Percentiles rank a stretch among this genome's conserved stretches.
These are phyloP conservation scores for Chrysanthemum lavandulifolium DNA, from an alignment of 129 eudicot species.

Conservation along the genomic window DNA sequence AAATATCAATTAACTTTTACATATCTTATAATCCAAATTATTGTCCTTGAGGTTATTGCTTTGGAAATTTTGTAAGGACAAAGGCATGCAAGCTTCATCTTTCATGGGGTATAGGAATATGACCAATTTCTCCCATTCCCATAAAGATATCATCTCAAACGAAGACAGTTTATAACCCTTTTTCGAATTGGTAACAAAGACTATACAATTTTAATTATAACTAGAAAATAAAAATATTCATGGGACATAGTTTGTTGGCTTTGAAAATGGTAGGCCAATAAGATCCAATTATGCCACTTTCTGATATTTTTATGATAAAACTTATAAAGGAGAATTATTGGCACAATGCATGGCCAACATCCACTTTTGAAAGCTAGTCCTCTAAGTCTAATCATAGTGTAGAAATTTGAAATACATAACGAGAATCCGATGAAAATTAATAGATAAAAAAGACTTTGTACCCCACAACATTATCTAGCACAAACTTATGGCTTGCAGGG, in stretches of 20 bases:
- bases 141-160: constrained; percentile 24
- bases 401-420: constrained; percentile 27
- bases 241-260: constrained; percentile 8
- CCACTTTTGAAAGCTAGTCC: constrained; percentile 38
- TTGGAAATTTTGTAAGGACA: constrained; percentile 31
- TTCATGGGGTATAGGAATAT: constrained; percentile 21
- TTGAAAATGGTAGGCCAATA: constrained; percentile 29
- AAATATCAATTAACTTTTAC: too few species aligned
- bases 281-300: constrained; percentile 22
- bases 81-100: constrained; percentile 27
- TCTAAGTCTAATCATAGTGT: neutral
- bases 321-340: constrained; percentile 38
- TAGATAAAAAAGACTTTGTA: constrained; percentile 27
- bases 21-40: constrained; percentile 8
- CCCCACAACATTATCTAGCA: constrained; percentile 57
- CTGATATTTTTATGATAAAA: constrained; percentile 17
- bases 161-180: neutral
- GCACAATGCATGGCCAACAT: constrained; percentile 40
- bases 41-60: constrained; percentile 15
- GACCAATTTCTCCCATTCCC: constrained; percentile 16
- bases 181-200: neutral
- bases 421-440: constrained; percentile 44
- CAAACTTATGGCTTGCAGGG: constrained; percentile 30
- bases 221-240: neutral
- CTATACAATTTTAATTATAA: neutral